Evolutionary conservation across 208 protist species (phyloP), one percentile per base, ranked within the genome.

Genomic region (Crithidia fasciculata): DNA sequence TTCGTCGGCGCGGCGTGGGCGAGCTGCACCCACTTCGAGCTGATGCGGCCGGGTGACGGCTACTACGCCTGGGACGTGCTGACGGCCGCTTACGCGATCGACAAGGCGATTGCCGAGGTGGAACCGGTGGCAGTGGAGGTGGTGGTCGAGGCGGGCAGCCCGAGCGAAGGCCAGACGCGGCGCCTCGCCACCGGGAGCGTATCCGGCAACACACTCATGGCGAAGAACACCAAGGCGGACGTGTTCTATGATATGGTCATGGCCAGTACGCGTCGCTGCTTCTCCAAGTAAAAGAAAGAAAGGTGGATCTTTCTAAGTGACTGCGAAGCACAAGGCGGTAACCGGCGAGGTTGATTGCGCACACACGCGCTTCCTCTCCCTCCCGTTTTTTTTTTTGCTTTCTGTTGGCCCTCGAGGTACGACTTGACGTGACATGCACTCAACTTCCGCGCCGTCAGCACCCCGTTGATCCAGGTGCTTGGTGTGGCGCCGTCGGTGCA

Each of bases 31-130:
- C 89, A 95, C 65, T 61, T 85, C 9, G 89, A 81, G 45, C 69
- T 95, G 39, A 72, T 89, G 49, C 80, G 85, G 9, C 82, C 88
- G 2, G 84, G 76, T 7, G 86, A 95, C 69, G 84, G 81, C 16
- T 97, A 97, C 79, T 97, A 89, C 69, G 91, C 93, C 0, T 97
- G 93, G 91, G 93, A 97, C 74, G 89, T 91, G 13, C 81, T 97
- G 16, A 97, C 93, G 19, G 91, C 91, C 3, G 90, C 89, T 10
- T 95, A 93, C 67, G 79, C 82, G 44, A 72, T 95, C 58, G 89
- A 97, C 58, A 60, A 63, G 13, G 54, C 54, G 5, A 55, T 95
- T 15, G 84, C 80, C 8, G 78, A 83, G 3, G 39, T 95, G 9
- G 81, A 91, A 55, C 69, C 82, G n/a, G 69, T 88, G 0, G 28